These are phyloP conservation scores for Malassezia arunalokei DNA, from an alignment of 1,284 basidiomycete species.

Conservation along the genomic window DNA sequence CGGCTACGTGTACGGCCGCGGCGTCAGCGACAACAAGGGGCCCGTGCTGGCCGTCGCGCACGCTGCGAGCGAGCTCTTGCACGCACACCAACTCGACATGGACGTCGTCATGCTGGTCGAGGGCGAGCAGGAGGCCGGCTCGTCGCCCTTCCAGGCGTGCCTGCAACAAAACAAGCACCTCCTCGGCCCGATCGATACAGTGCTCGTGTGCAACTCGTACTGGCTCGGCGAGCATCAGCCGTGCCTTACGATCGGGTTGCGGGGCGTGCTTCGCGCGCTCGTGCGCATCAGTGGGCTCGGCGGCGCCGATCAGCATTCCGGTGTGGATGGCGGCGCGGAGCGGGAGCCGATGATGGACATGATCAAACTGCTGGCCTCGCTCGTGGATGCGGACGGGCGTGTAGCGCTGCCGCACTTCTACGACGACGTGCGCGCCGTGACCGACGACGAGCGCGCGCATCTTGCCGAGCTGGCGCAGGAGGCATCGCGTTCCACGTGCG, in stretches of 20 bases:
- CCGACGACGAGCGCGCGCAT: slow-evolving; percentile 42
- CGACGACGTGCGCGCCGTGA: slow-evolving; percentile 48
- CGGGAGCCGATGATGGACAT: slow-evolving; percentile 84
- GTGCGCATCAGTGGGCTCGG: slow-evolving; percentile 54
- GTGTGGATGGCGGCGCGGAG: slow-evolving; percentile 78
- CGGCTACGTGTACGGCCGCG: slow-evolving; percentile 86
- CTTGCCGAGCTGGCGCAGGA: slow-evolving; percentile 21
- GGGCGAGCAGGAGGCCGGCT: slow-evolving; percentile 90
- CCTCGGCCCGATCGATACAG: slow-evolving; percentile 32
- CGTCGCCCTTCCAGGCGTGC: slow-evolving; percentile 65
- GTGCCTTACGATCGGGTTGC: slow-evolving; percentile 84
- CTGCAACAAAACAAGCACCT: slow-evolving; percentile 58
- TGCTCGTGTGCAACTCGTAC: slow-evolving; percentile 62
- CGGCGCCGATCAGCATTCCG: slow-evolving; percentile 67
- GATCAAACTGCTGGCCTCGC: slow-evolving; percentile 63
- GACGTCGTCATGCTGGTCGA: slow-evolving; percentile 86
- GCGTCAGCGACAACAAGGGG: slow-evolving; percentile 68
- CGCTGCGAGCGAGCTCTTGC: slow-evolving; percentile 69
- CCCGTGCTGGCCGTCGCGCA: slow-evolving; percentile 82
- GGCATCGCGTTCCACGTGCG: slow-evolving; percentile 6
- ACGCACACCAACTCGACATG: slow-evolving; percentile 61
- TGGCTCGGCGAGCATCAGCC: slow-evolving; percentile 93
- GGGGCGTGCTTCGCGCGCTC: slow-evolving; percentile 77
- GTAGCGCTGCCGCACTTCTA: slow-evolving; percentile 76
- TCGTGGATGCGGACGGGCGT: slow-evolving; percentile 52